Evolutionary conservation across 2,329 filamentous ascomycete genomes (phyloP), one percentile per base, ranked within the genome.

Genomic region (Colletotrichum melonis): DNA sequence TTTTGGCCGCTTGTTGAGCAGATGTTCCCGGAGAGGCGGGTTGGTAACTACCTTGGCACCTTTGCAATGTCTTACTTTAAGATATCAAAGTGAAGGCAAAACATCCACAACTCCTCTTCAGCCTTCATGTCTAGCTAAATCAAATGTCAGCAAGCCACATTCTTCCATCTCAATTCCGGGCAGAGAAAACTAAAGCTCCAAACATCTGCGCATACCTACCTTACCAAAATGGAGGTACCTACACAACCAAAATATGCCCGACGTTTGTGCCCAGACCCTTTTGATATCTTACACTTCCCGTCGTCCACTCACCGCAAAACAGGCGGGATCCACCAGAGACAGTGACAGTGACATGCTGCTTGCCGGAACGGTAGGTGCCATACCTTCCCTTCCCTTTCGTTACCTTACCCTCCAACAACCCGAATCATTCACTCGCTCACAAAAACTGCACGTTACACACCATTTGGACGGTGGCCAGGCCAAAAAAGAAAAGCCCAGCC

Each of bases 271-370:
- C 55, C 67, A 60, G 67, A 46, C 63, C 19, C 55, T 59, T 32
- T 52, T 32, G 52, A 69, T 58, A 60, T 70, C 67, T 54, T 38
- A 28, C 24, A 67, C 62, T 1, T 8, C 19, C 16, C 42, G 14
- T 46, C 55, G 67, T 70, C 63, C 67, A 49, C 62, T 70, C 63
- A 70, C 63, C 68, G 42, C 63, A 67, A 60, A 67, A 56, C 63
- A 60, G 35, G 55, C 54, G 22, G 55, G 68, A 30, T 30, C 30
- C 30, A 28, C 66, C 42, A 42, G 26, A 4, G 54, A 67, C 42
- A 30, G 30, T 32, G 28, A 55, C 38, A 49, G 62, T 32, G 26
- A 55, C 42, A 49, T 49, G 42, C 42, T 49, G 42, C 42, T 49
- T 35, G 32, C 42, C 42, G 7, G 19, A 22, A 49, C 19, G 42